Conservation (phyloP, 139 green algal species). For the Coccomyxa sp. region DNA sequence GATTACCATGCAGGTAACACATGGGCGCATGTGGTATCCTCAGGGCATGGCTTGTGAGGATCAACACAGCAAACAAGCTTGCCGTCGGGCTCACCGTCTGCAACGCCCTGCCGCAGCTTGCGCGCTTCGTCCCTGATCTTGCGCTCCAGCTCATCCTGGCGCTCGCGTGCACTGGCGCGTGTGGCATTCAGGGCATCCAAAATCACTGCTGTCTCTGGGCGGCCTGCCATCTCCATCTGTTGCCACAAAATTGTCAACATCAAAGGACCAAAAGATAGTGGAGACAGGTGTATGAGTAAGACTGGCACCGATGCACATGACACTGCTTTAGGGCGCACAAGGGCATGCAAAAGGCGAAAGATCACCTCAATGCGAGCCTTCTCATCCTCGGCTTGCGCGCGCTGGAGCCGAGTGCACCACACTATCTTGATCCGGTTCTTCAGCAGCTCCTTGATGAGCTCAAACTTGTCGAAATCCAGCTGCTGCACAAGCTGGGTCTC, state of each 20-base stretch:
- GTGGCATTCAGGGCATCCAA: slow-evolving; percentile 79
- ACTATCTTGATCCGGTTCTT: slow-evolving; percentile 84
- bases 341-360: neutral
- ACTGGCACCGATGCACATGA: no score
- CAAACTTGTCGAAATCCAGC: slow-evolving; percentile 95
- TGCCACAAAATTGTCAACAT: neutral
- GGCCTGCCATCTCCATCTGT: slow-evolving; percentile 54
- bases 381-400: slow-evolving; percentile 74
- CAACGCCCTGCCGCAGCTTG: slow-evolving; percentile 51
- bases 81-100: slow-evolving; percentile 10
- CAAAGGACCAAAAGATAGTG: no score
- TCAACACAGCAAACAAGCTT: neutral
- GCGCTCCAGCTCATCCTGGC: slow-evolving; percentile 78
- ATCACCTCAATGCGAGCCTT: slow-evolving; percentile 60
- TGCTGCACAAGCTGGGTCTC: slow-evolving; percentile 88
- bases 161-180: slow-evolving; percentile 64
- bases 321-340: no score
- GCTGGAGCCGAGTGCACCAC: slow-evolving; percentile 91
- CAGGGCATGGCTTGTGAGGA: neutral
- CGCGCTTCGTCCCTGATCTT: slow-evolving; percentile 90
- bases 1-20: neutral
- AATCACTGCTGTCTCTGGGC: slow-evolving; percentile 56
- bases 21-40: neutral
- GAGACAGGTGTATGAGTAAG: no score
- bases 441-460: slow-evolving; percentile 95